Evolutionary conservation across 2,329 filamentous ascomycete genomes (phyloP).

Genomic region (Trichoderma sp.): DNA sequence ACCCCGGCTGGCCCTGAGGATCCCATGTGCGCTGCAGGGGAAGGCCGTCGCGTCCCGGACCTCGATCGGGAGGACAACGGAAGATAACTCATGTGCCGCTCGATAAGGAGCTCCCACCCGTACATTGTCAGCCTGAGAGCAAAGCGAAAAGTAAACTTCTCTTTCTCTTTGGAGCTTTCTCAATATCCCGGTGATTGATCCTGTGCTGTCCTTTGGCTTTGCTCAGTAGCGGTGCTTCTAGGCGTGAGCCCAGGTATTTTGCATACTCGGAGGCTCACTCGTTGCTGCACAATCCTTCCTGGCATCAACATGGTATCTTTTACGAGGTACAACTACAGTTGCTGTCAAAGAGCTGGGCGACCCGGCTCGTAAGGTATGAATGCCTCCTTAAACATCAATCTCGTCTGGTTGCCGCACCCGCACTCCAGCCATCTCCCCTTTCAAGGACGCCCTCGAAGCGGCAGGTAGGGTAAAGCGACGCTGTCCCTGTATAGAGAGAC

Average conservation of each 20-base stretch:
- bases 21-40: background rate
- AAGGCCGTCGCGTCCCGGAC: background rate
- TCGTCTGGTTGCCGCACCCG: background rate
- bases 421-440: background rate
- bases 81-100: too few relatives aligned
- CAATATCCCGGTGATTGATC: too few relatives aligned
- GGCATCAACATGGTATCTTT: background rate
- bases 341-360: background rate
- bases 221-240: too few relatives aligned
- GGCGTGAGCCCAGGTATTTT: too few relatives aligned
- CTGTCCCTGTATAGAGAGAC: background rate
- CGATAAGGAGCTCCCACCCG: too few relatives aligned
- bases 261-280: too few relatives aligned
- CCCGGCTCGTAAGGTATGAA: too few relatives aligned
- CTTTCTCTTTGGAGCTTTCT: too few relatives aligned
- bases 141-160: too few relatives aligned
- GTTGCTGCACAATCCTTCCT: too few relatives aligned
- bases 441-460: background rate
- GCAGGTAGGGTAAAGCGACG: background rate
- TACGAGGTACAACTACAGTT: background rate
- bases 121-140: too few relatives aligned
- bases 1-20: background rate
- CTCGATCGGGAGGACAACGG: background rate
- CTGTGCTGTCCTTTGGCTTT: too few relatives aligned
- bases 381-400: background rate